Base-by-base conservation (phyloP, 2,329 filamentous ascomycete genomes). In the Fusarium udum region DNA sequence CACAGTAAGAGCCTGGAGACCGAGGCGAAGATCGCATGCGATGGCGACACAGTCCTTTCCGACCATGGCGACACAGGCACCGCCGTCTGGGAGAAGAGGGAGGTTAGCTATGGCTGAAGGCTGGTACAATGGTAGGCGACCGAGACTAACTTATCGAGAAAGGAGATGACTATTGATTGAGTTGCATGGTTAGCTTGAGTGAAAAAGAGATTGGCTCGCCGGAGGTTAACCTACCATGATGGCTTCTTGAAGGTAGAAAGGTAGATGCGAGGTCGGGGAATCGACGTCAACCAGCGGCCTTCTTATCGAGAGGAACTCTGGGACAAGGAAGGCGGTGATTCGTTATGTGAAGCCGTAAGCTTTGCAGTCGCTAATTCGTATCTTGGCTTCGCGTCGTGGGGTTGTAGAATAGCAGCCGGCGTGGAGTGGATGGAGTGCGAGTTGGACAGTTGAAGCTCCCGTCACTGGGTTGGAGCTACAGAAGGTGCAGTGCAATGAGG, bases 21-120 rank as follows among this genome's bases (percentile, higher is more conserved):
- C 96, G 77, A 99, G 94, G 74, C 96, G 95, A 76, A 99, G 94
- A 85, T 99, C 96, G 88, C 96, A 99, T 83, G 96, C 96, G 82
- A 99, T 98, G 85, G 96, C 96, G 71, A 99, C 96, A 85, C 96
- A 99, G 91, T 98, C 95, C 87, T 99, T 98, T 88, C 96, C 96
- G 75, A 97, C 95, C 96, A 98, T 98, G 85, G 95, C 95, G 77
- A 98, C 95, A 85, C 93, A 95, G 87, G 95, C 95, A 83, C 95
- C 95, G 86, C 95, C 95, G 83, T 92, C 90, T 92, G 63, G 58
- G 51, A 66, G 64, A 55, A 60, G 63, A 69, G 77, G 46, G 61
- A 51, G 59, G 67, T 73, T 67, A 74, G 64, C 43, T 64, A 65
- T 32, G 45, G 32, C 62, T 32, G 51, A 60, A 63, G 55, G 57